phyloP scores from a whole-genome alignment of 2,329 filamentous ascomycete genomes.

The Trichoderma afroharzianum region DNA sequence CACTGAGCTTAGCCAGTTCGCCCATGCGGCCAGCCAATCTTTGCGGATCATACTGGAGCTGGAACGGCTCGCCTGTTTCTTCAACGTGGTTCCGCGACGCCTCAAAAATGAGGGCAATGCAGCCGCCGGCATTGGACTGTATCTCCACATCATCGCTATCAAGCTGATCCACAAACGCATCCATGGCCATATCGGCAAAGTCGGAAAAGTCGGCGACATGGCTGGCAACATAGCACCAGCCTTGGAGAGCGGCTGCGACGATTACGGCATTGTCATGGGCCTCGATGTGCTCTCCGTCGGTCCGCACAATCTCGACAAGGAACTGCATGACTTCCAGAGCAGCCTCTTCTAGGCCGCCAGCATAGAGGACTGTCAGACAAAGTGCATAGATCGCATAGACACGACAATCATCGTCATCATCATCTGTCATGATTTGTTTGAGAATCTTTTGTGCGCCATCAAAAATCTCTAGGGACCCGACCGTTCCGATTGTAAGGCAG shows the following conservation, averaged over 20 bases:
- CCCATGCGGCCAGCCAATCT: constrained; percentile 45
- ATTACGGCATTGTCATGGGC: constrained; percentile 67
- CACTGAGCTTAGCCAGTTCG: constrained; percentile 45
- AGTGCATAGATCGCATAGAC: constrained; percentile 74
- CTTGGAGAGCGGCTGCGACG: constrained; percentile 70
- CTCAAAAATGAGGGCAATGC: constrained; percentile 81
- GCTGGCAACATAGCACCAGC: constrained; percentile 78
- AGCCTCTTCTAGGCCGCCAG: constrained; percentile 66
- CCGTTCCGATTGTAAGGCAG: constrained; percentile 61
- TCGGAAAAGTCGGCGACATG: constrained; percentile 71
- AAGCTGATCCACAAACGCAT: constrained; percentile 81
- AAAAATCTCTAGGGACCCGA: constrained; percentile 53
- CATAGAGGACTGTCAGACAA: constrained; percentile 69
- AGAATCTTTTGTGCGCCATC: constrained; percentile 30
- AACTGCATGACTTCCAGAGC: constrained; percentile 71
- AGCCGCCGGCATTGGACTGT: constrained; percentile 72
- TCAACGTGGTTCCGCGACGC: constrained; percentile 52
- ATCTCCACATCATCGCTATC: constrained; percentile 69
- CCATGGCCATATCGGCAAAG: constrained; percentile 67
- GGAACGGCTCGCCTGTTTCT: constrained; percentile 46
- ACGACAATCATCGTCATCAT: constrained; percentile 61
- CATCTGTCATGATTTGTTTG: constrained; percentile 39
- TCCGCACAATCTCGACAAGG: constrained; percentile 72
- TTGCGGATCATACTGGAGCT: constrained; percentile 50
- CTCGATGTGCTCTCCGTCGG: constrained; percentile 69